Base-by-base conservation (phyloP, 805 yeast species). In the Kodamaea sagamina region DNA sequence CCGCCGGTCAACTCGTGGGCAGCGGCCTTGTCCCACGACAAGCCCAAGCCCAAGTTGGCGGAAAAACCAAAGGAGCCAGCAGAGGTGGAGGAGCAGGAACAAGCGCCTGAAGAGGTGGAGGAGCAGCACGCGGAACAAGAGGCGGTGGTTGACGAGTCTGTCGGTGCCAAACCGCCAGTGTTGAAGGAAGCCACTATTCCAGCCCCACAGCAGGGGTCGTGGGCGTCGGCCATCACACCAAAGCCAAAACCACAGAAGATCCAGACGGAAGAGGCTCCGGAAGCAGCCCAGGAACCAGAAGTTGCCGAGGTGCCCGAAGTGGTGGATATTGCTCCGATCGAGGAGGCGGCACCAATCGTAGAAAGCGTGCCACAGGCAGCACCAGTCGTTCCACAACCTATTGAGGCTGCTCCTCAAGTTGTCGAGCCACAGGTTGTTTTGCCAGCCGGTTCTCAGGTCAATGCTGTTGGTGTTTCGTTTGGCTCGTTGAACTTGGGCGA, bases 191-290 rank as follows among this genome's bases (percentile, higher is more conserved):
- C 79, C 74, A 18, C 67, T 62, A 37, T 63, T 72, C 55, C 80
- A 70, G 58, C 47, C 42, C 82, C 84, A 15, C 71, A 73, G 11
- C 61, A 69, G 51, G 68, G 72, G 55, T 72, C 88, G 4, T 83
- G 89, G 86, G 88, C 89, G 22, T 78, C 89, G 12, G 78, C 84
- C 53, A 82, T 83, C 41, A 65, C 73, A 42, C 75, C 74, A 32
- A 68, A 68, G 53, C 62, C 67, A 39, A 62, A 63, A 43, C 82
- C 88, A 35, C 72, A 42, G 47, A 44, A 40, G 43, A 44, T 42
- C 22, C 38, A 46, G 41, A 44, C 50, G 38, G 51, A 47, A 25
- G 46, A 37, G 8, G 39, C 48, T 28, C 50, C 46, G 32, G 55
- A 52, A 39, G 53, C 52, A 42, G 52, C 32, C 49, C 44, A 38